Conservation (phyloP, 257 asterid genomes). For the Echium plantagineum region DNA sequence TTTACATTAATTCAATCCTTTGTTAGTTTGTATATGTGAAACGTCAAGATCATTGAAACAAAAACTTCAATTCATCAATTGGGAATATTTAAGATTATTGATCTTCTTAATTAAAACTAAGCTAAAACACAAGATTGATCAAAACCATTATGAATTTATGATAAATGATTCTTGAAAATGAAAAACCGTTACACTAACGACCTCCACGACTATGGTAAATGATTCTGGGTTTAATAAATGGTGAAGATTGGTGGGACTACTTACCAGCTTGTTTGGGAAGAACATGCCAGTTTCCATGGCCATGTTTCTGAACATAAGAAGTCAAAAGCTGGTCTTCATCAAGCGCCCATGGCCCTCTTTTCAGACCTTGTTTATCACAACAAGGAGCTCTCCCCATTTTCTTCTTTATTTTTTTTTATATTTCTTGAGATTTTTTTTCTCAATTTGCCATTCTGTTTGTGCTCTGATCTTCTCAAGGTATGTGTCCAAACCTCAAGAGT, state of each 20-base stretch:
- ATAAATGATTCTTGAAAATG: no score
- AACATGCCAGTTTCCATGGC: slow-evolving; percentile 77
- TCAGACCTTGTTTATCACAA: slow-evolving; percentile 69
- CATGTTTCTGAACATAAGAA: slow-evolving; percentile 35
- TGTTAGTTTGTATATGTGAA: no score
- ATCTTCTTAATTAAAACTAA: no score
- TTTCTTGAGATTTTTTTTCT: neutral
- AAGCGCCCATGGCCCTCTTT: slow-evolving; percentile 72
- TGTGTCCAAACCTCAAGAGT: neutral
- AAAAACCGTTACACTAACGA: no score
- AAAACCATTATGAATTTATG: no score
- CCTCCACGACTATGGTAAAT: neutral
- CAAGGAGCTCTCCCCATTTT: slow-evolving; percentile 45
- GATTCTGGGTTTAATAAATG: neutral
- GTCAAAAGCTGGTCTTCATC: slow-evolving; percentile 61
- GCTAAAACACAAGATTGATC: no score
- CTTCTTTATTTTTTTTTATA: neutral
- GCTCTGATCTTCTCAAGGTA: neutral
- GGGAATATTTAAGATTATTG: no score
- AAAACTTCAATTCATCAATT: no score
- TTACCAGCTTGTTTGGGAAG: slow-evolving; percentile 79
- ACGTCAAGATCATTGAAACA: no score
- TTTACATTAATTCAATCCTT: no score
- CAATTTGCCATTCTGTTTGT: neutral
- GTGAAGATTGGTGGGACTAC: neutral